Evolutionary conservation across 345 rosid genomes (phyloP), one percentile per base, ranked within the genome.

Genomic region (Eucalyptus sp.): DNA sequence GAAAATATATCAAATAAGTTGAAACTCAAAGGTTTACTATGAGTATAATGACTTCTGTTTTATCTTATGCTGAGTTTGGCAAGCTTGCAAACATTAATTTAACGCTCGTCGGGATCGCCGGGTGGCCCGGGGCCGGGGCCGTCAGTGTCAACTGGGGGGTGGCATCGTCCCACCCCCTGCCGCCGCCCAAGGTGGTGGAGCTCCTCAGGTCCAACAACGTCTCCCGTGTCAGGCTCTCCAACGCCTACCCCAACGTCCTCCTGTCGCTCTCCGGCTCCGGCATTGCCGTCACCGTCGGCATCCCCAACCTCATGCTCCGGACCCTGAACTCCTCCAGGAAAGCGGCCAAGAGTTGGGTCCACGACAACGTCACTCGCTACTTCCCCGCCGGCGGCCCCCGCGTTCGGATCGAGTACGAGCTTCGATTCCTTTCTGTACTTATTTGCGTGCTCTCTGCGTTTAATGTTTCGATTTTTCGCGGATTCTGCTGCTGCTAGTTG

Each of bases 331-430:
- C 97, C 31, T 96, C 99, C 15, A 89, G 13, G 89, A 95, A 96
- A 88, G 96, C 94, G 85, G 99, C 97, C 13, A 92, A 91, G 91
- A 95, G 94, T 84, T 97, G 99, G 99, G 97, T 96, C 43, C 99
- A 97, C 92, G 99, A 97, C 89, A 97, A 97, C 91, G 97, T 96
- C 93, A 96, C 99, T 90, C 98, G 99, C 89, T 97, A 95, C 93
- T 90, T 93, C 92, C 87, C 96, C 29, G 89, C 91, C 17, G 93
- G 93, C 62, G 88, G 87, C 89, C 88, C 88, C 91, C 92, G 92
- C 64, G 97, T 96, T 87, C 94, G 94, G 86, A 94, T 97, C 87
- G 95, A 95, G 98, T 97, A 95, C 84, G 92, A 76, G 90, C 49
- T 85, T n/a, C 86, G 85, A 56, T 43, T 87, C 33, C 29, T 90